Base-by-base conservation (phyloP, 768 basidiomycete genomes). In the Asterophora lycoperdoides region DNA sequence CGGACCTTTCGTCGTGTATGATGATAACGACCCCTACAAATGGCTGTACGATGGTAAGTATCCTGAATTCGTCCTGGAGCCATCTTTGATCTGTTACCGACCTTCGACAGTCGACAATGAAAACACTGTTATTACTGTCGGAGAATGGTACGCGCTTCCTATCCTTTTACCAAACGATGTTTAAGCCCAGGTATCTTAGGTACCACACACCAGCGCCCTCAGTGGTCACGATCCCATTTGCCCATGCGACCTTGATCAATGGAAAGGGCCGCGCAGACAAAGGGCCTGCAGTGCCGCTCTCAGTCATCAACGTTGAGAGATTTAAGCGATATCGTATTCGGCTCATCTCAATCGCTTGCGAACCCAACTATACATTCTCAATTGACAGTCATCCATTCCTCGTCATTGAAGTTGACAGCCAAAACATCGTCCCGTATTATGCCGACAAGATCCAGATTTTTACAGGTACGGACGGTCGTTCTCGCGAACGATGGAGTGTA, bases 241-340 rank as follows among this genome's bases (percentile, higher is more conserved):
- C 57, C 3, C 56, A 69, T 35, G 62, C 76, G 14, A 73, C 69
- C 0, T 48, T 76, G 23, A 72, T 76, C 45, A 76, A 75, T 45
- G 73, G 75, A 10, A 57, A 64, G 15, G 73, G 73, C 4, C 68
- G 72, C 6, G 65, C 55, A 28, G 9, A 48, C 7, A 66, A 64
- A 1, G 72, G 72, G 0, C 67, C 70, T 13, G 30, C 36, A 8
- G 60, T 61, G n/a, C 41, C 62, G 2, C 58, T 71, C n/a, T 60
- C 68, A 1, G 62, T 74, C 20, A 64, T 71, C 51, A 65, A 67
- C 39, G 72, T 79, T 33, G 35, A 55, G 11, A 53, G 37, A 0
- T 66, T 64, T 11, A 61, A 63, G 40, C 64, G 75, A 9, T 79
- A 79, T 51, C 74, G 79, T 17, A 69, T 79, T 58, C 75, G 78